Base-by-base conservation (phyloP, 768 basidiomycete species). In the Asterophora lycoperdoides region DNA sequence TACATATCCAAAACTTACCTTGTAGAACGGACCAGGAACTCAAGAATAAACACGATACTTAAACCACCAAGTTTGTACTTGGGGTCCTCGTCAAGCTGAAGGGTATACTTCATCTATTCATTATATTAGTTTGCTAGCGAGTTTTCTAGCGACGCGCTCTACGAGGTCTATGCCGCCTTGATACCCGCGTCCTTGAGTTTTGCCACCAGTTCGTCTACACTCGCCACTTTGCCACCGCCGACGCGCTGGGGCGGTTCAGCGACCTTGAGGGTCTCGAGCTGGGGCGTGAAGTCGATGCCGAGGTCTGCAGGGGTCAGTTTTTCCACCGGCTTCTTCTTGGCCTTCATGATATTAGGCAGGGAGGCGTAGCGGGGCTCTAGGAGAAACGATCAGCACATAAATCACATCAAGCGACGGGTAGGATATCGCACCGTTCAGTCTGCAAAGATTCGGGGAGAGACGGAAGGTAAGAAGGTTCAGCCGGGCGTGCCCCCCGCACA, bases 321-420 rank as follows among this genome's bases (percentile, higher is more conserved):
- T 68, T 94, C 85, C 36, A 97, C 68, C 11, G 88, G 85, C 73
- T 99, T 99, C 79, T 97, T 99, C 78, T 97, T 98, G n/a, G 96
- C 96, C 68, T 95, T 94, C 91, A 95, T 95, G 68, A 95, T 95
- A 58, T 92, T 93, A 3, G 93, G 92, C 51, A 99, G 67, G n/a
- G 94, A 93, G 0, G 96, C 96, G 61, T 96, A 99, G 57, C 95
- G 86, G 0, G 95, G 95, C 66, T 95, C 94, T 93, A 61, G 14
- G 41, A 46, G 36, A 40, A 34, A 43, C 50, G 8, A 53, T 35
- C 42, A 48, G 41, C 11, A 17, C 15, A 28, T 13, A 32, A 19
- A 17, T 17, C 44, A n/a, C 15, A 49, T 10, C 18, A 8, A 13
- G 8, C 18, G 18, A 40, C 8, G 5, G 38, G 32, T 3, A 23